A percentile compares a stretch with the other conserved stretches of the same genome.
Conservation (phyloP, 2,329 filamentous ascomycete genomes). For the Pseudogymnoascus sp. region DNA sequence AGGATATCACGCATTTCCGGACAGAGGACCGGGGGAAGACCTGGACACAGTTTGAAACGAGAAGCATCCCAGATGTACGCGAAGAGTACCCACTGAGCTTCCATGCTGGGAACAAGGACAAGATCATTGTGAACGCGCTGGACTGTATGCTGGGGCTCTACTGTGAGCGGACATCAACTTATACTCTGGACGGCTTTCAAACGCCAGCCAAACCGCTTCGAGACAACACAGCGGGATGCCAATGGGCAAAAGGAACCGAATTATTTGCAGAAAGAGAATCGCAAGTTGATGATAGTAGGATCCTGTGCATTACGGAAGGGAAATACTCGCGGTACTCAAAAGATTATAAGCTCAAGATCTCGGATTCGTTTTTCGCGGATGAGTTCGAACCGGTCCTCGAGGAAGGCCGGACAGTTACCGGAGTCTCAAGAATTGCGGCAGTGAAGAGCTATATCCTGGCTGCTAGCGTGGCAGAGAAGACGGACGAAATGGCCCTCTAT, state of each 20-base stretch:
- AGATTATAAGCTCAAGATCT: constrained; percentile 71
- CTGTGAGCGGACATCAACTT: constrained; percentile 57
- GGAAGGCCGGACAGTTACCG: constrained; percentile 64
- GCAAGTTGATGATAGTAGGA: constrained; percentile 59
- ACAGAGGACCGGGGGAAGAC: constrained; percentile 75
- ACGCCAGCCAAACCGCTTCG: constrained; percentile 57
- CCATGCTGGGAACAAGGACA: constrained; percentile 74
- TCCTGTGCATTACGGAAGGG: constrained; percentile 74
- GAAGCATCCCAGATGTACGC: constrained; percentile 46
- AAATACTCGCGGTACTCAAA: constrained; percentile 61
- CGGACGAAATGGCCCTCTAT: constrained; percentile 86
- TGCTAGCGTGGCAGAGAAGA: constrained; percentile 70
- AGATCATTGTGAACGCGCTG: constrained; percentile 77
- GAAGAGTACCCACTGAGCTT: constrained; percentile 54
- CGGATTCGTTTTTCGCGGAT: constrained; percentile 72
- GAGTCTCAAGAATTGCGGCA: constrained; percentile 71
- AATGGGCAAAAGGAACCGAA: constrained; percentile 75
- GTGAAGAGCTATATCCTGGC: constrained; percentile 84
- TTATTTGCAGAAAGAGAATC: constrained; percentile 64
- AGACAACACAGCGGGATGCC: constrained; percentile 65
- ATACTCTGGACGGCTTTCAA: constrained; percentile 82
- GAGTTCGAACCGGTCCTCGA: constrained; percentile 73
- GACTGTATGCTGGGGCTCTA: constrained; percentile 53
- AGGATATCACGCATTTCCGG: constrained; percentile 65
- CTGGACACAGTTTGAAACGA: constrained; percentile 68